Evolutionary conservation across 441 rosid genomes (phyloP).

Genomic region (Aleurites moluccanus): DNA sequence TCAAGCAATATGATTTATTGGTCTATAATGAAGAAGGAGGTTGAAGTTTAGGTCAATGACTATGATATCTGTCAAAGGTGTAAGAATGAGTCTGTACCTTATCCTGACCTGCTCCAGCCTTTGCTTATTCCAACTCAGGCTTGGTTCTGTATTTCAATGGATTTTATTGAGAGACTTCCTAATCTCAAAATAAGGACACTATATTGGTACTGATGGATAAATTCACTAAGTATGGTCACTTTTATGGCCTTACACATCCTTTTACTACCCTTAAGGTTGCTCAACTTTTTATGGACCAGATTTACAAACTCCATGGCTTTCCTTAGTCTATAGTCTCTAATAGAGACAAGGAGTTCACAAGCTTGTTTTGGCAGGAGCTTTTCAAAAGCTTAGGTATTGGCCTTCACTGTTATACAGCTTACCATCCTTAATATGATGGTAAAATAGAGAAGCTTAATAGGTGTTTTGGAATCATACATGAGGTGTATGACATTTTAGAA

Average conservation of each 20-base stretch:
- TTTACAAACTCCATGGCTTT: neutral
- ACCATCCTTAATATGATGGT: neutral
- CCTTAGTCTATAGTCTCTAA: neutral
- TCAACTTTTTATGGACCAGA: neutral
- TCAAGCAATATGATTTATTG: too few species aligned
- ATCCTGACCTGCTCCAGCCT: neutral
- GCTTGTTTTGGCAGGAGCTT: neutral
- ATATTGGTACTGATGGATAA: too few species aligned
- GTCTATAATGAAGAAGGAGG: too few species aligned
- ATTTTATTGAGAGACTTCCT: neutral
- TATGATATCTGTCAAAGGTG: neutral
- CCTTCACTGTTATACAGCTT: neutral
- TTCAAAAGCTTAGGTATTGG: neutral
- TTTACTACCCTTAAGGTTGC: neutral
- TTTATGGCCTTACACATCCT: too few species aligned
- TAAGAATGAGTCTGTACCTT: neutral
- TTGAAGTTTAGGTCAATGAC: neutral
- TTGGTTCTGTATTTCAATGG: neutral
- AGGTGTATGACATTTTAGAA: too few species aligned
- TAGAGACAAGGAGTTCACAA: neutral
- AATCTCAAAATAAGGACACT: too few species aligned
- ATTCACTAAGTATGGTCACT: too few species aligned
- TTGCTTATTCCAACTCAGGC: neutral
- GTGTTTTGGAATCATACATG: neutral
- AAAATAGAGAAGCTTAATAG: neutral